Conservation (phyloP, 371 early-diverging fungal species). For the Lichtheimia hyalospora region DNA sequence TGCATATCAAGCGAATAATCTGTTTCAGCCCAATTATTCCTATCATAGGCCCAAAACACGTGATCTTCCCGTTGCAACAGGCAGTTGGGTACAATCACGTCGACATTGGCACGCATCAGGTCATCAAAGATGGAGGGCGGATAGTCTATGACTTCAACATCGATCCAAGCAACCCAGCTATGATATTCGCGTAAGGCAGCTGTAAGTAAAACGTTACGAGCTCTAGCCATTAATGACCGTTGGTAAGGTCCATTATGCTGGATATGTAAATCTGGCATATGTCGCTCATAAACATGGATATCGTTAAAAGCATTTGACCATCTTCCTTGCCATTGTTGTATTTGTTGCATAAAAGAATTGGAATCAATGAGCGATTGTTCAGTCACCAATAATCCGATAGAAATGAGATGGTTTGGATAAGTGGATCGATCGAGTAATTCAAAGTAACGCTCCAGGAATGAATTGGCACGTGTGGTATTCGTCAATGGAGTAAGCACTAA, state of each 20-base stretch:
- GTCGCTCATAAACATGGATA: conserved; percentile 41
- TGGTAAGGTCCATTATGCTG: conserved; percentile 23
- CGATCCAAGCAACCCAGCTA: conserved; percentile 59
- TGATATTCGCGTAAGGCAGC: conserved; percentile 44
- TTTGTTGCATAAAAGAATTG: too few relatives aligned
- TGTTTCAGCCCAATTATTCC: conserved; percentile 30
- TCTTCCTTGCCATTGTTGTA: conserved; percentile 3
- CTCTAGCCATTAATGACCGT: conserved; percentile 51
- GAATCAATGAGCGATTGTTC: not conserved
- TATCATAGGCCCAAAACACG: conserved; percentile 54
- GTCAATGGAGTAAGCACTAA: conserved; percentile 39
- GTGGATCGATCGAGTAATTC: conserved; percentile 35
- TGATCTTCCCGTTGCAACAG: conserved; percentile 31
- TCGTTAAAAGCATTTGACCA: conserved; percentile 34
- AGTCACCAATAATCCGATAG: conserved; percentile 43
- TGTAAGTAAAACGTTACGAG: conserved; percentile 53
- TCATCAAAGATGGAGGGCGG: conserved; percentile 53
- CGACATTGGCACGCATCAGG: conserved; percentile 47
- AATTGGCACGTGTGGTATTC: conserved; percentile 16
- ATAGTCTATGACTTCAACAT: conserved; percentile 48
- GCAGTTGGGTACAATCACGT: conserved; percentile 61
- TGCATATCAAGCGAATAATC: conserved; percentile 49
- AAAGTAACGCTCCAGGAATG: conserved; percentile 43
- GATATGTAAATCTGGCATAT: conserved; percentile 20
- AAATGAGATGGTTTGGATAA: conserved; percentile 44